Evolutionary conservation across 176 grass and related monocot genomes (phyloP), one percentile per base, ranked within the genome.

Genomic region (Canna indica): DNA sequence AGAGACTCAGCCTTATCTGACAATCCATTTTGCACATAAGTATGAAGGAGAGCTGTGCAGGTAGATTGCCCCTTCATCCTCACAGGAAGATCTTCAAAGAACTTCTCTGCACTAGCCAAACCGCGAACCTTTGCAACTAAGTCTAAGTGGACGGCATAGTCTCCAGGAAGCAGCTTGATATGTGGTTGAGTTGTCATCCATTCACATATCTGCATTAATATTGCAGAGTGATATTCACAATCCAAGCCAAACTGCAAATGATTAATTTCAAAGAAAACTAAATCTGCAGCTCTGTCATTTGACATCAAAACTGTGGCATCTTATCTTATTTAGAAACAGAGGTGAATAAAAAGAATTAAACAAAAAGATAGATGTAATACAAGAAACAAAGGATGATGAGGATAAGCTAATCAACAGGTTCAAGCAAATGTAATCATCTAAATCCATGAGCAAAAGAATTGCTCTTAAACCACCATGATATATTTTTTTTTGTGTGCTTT

Each of bases 111-210:
- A 59, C 88, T 91, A 36, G 83, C 22, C 22, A 91, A 75, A 3
- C 81, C 93, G 27, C 83, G 66, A 38, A 91, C 70, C 80, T 90
- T 96, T 52, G 88, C 79, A 47, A 96, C 81, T 7, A 96, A 83
- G 85, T 96, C 93, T 9, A 90, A 80, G 80, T 96, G 92, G 66
- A 91, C 86, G 0, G 93, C 93, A 74, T 89, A 83, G 77, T 91
- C 93, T 1, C 88, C 88, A 3, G 86, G 86, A 0, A 96, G 79
- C 14, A 96, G 83, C 32, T 57, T 88, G 24, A 96, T 90, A 29
- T 88, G 70, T 63, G 68, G 74, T 77, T 85, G 88, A 0, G 86
- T 74, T 67, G 59, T 88, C 86, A 91, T 96, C 88, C 93, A 96
- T 71, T 96, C 93, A 68, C 81, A 91, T 18, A 96, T 79, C 88